Evolutionary conservation across 495 filamentous ascomycete species (phyloP).

Genomic region (Neurospora sp.): DNA sequence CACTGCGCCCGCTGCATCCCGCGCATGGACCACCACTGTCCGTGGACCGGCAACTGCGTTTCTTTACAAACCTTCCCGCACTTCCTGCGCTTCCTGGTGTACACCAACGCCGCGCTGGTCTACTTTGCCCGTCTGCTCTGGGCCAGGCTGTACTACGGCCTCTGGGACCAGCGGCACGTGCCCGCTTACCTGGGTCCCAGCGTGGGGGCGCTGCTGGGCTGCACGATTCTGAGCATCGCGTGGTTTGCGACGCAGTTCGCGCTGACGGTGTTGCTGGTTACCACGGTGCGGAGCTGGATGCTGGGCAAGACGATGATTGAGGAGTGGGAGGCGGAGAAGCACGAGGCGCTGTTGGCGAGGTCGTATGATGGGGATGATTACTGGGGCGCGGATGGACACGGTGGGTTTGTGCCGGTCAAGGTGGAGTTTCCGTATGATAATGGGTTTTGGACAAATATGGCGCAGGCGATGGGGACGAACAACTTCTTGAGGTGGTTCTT

Average conservation of each 20-base stretch:
- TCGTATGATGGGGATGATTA: constrained; percentile 38
- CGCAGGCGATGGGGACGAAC: constrained; percentile 75
- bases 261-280: constrained; percentile 52
- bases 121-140: constrained; percentile 48
- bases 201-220: constrained; percentile 46
- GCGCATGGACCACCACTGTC: constrained; percentile 98
- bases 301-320: constrained; percentile 73
- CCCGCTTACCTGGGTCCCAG: constrained; percentile 78
- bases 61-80: constrained; percentile 83
- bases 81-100: constrained; percentile 81
- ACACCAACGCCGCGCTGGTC: constrained; percentile 59
- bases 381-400: constrained; percentile 26
- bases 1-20: constrained; percentile 82
- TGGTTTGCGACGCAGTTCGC: constrained; percentile 56
- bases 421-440: constrained; percentile 91
- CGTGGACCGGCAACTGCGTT: constrained; percentile 91
- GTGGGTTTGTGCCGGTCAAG: constrained; percentile 39
- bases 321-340: constrained; percentile 83
- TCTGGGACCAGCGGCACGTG: constrained; percentile 59
- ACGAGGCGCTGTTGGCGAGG: constrained; percentile 63
- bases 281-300: constrained; percentile 28
- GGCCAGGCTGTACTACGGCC: constrained; percentile 41
- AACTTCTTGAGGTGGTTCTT: constrained; percentile 65
- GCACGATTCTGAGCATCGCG: constrained; percentile 53
- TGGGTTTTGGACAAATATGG: constrained; percentile 76